Evolutionary conservation across 306 rosid genomes (phyloP).

Genomic region (Prunus fruticosa): DNA sequence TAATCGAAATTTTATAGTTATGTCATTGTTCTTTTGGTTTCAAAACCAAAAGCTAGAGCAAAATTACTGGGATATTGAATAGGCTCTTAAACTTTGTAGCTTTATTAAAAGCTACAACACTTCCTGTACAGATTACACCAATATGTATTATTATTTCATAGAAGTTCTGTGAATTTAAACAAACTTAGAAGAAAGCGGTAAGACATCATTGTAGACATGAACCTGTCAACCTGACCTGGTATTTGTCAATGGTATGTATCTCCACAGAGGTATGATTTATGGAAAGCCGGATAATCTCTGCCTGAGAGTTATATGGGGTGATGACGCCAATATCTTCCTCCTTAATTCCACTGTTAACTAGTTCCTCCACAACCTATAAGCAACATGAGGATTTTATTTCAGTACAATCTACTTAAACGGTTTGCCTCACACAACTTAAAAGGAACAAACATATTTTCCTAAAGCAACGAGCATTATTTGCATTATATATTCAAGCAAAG

Average conservation of each 20-base stretch:
- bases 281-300: conserved; percentile 60
- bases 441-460: neutral
- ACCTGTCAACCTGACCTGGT: conserved; percentile 55
- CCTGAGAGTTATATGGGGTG: conserved; percentile 97
- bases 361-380: conserved; percentile 59
- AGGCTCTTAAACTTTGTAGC: neutral
- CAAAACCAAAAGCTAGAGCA: neutral
- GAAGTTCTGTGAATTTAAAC: neutral
- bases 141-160: neutral
- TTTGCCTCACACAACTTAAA: conserved; percentile 2
- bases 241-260: conserved; percentile 95
- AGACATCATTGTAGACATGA: neutral
- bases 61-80: neutral
- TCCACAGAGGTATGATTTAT: conserved; percentile 57
- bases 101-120: neutral
- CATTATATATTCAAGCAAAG: conserved; percentile 1
- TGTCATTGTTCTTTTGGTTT: neutral
- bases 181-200: neutral
- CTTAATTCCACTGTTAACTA: conserved; percentile 65
- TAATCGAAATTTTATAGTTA: neutral
- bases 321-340: conserved; percentile 78
- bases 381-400: conserved; percentile 16
- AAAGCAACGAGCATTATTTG: neutral
- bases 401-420: conserved; percentile 9
- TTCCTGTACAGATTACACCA: neutral